Percentiles rank a stretch among this genome's conserved stretches.
Conservation (phyloP, 257 asterid species). For the Solanum clarkiae region DNA sequence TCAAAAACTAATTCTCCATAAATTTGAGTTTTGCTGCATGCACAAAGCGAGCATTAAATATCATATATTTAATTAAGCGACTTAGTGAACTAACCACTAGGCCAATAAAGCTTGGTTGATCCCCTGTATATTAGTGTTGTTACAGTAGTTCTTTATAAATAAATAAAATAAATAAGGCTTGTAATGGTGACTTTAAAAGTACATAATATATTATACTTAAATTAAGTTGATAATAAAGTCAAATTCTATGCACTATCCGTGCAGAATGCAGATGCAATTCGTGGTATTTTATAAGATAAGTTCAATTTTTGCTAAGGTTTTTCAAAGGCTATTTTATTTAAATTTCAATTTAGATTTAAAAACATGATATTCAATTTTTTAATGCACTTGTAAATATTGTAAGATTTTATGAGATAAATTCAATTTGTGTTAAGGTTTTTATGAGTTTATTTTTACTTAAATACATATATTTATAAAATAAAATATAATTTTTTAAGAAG, state of each 20-base stretch:
- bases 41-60: fast-evolving
- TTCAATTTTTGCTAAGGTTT: too few relatives aligned
- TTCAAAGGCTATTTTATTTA: too few relatives aligned
- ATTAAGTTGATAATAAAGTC: not conserved
- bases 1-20: too few relatives aligned
- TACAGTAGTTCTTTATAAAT: too few relatives aligned
- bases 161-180: not conserved
- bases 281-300: too few relatives aligned
- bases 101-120: fast-evolving
- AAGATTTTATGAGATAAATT: not conserved
- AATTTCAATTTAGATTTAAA: too few relatives aligned
- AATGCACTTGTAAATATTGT: not conserved
- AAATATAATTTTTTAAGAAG: too few relatives aligned
- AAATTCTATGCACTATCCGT: not conserved
- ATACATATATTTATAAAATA: not conserved
- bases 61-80: too few relatives aligned
- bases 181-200: not conserved
- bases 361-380: too few relatives aligned
- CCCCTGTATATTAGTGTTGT: too few relatives aligned
- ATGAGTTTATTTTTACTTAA: not conserved
- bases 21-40: too few relatives aligned
- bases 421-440: not conserved
- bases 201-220: not conserved
- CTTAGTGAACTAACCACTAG: fast-evolving
- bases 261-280: too few relatives aligned